These are phyloP conservation scores for Fragilaria crotonensis DNA, from an alignment of 108 stramenopile species.

Conservation along the genomic window DNA sequence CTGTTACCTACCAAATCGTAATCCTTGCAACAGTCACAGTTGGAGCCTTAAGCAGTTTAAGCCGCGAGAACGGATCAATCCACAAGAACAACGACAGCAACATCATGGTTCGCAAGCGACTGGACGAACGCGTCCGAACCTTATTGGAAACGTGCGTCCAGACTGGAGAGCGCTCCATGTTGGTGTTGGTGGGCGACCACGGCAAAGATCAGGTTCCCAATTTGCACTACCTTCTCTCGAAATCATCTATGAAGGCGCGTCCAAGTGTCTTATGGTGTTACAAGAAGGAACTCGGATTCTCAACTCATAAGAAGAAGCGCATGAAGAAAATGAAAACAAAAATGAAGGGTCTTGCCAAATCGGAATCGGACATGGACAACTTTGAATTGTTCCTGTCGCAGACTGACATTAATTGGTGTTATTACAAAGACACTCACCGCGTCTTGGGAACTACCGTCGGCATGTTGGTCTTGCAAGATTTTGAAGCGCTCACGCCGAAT, in stretches of 20 bases:
- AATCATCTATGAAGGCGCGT: conserved; percentile 71
- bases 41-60: no score
- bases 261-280: conserved; percentile 98
- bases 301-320: conserved; percentile 84
- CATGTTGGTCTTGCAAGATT: conserved; percentile 96
- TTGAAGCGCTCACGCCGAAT: conserved; percentile 98
- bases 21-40: no score
- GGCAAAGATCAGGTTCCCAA: conserved; percentile 98
- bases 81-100: no score
- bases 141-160: conserved; percentile 87
- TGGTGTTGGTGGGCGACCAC: conserved; percentile 97
- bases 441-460: conserved; percentile 95
- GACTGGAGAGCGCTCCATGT: conserved; percentile 76
- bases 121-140: conserved; percentile 93
- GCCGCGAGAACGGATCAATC: no score
- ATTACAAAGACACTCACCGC: conserved; percentile 96
- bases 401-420: conserved; percentile 97
- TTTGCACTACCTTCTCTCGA: conserved; percentile 86
- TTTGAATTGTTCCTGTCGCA: conserved; percentile 97
- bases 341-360: conserved; percentile 55
- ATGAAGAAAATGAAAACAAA: conserved; percentile 97
- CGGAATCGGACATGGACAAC: conserved; percentile 56
- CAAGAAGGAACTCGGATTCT: conserved; percentile 99
- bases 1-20: no score
- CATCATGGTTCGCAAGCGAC: conserved; percentile 93